Base-by-base conservation (phyloP, 768 basidiomycete species). In the Galerina marginata region DNA sequence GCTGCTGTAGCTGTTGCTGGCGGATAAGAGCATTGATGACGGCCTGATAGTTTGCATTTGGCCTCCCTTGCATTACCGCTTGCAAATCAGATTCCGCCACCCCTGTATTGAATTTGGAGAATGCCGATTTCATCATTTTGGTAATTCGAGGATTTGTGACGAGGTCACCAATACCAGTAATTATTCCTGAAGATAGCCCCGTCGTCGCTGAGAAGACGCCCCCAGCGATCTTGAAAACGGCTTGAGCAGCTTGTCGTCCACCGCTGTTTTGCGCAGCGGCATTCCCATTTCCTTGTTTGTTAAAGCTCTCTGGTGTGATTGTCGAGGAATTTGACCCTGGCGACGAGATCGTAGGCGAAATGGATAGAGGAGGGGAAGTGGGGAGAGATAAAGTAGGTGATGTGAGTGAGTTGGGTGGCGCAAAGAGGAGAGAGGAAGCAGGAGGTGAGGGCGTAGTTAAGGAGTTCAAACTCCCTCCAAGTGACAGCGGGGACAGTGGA, bases 21-120 rank as follows among this genome's bases (percentile, higher is more conserved):
- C 68, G 64, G 29, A 68, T 40, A 46, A 78, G 61, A 2, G 72
- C 73, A 57, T 72, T 67, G 16, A 78, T 71, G 4, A 76, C 70
- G 0, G 53, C 69, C 33, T 68, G 66, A 60, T 78, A 79, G 62
- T 77, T 69, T 23, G 75, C 76, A 52, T 71, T 58, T 5, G 72
- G 72, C 23, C 63, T 60, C 2, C 71, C 73, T 49, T 75, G 65
- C 25, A 75, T 54, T 20, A 76, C 74, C 29, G 69, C 69, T 51
- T 75, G 72, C 44, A 78, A 55, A 40, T 73, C 67, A 10, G 65
- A 48, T 36, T 65, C 63, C 2, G 65, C 64, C 12, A 71, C 53
- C 4, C 62, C 64, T 3, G 50, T 63, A 12, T 66, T 65, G 6
- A 37, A 62, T 39, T 54, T 66, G 40, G 59, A 59, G 25, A 70